A percentile compares a stretch with the other conserved stretches of the same genome.
phyloP scores from a whole-genome alignment of 2,329 filamentous ascomycete species.

The Laburnicola sp. region DNA sequence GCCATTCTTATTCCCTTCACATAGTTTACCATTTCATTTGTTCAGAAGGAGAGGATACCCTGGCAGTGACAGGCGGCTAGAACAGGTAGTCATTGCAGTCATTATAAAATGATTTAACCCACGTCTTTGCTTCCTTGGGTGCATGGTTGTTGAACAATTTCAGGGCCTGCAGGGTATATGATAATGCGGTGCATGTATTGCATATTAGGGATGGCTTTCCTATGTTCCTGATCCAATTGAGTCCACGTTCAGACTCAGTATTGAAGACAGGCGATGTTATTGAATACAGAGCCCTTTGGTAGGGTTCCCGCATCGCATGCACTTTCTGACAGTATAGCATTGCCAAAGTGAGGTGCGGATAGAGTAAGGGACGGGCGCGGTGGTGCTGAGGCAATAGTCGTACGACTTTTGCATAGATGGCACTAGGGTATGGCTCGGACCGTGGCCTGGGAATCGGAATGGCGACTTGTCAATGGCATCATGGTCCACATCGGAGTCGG shows the following conservation, averaged over 20 bases:
- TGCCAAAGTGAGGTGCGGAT: constrained; percentile 21
- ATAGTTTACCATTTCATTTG: constrained; percentile 36
- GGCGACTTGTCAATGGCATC: not conserved
- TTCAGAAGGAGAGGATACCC: constrained; percentile 18
- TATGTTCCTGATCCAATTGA: too few species aligned
- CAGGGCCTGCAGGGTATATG: too few species aligned
- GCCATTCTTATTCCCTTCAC: constrained; percentile 28
- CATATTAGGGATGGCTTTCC: too few species aligned
- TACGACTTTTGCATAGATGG: constrained; percentile 37
- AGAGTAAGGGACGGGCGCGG: constrained; percentile 14
- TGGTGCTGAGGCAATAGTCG: constrained; percentile 25
- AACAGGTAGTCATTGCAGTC: not conserved
- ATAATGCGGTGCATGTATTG: too few species aligned
- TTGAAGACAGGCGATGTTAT: too few species aligned
- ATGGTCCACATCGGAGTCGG: constrained; percentile 3
- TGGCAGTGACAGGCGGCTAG: not conserved
- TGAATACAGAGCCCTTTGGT: too few species aligned
- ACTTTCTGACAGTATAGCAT: not conserved
- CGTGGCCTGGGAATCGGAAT: constrained; percentile 21
- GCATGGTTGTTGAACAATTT: too few species aligned
- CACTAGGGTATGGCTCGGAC: constrained; percentile 20
- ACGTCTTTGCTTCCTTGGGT: too few species aligned
- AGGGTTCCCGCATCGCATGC: too few species aligned
- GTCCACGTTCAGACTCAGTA: too few species aligned
- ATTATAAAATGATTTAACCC: not conserved